Base-by-base conservation (phyloP, 2,329 filamentous ascomycete genomes). In the Leptographium lundbergii region DNA sequence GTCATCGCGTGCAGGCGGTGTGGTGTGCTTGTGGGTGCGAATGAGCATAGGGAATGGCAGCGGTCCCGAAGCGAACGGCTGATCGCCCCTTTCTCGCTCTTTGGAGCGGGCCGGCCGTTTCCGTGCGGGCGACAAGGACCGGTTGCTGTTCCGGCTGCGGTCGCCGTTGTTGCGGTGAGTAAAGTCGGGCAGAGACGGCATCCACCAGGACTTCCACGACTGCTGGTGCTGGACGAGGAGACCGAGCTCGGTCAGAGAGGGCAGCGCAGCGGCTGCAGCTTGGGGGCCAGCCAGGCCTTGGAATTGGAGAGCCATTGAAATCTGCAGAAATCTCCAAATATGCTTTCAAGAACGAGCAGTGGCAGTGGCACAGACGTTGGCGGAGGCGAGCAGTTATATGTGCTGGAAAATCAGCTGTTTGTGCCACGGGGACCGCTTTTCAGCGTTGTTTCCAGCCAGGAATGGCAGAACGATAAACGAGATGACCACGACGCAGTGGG, bases 161-260 rank as follows among this genome's bases (percentile, higher is more conserved):
- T 54, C 24, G 27, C 19, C 19, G 25, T 7, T 36, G 34, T 3
- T 55, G 34, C 22, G 39, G 42, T 50, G 19, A 17, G 17, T 56
- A 14, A 36, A 45, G 32, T 59, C 57, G 10, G 53, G 9, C 4
- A 32, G 42, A 2, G 47, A 57, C 47, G 48, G 34, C 39, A 53
- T 22, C 60, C 60, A 61, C 60, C 60, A 60, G 3, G 58, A 42
- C n/a, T 59, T 57, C 42, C 54, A 54, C 11, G 53, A 45, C 42
- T 36, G 57, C 14, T 45, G 54, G 22, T 51, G 42, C 36, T 58
- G 61, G 27, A 45, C 24, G 4, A 62, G 54, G 2, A 63, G 58
- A n/a, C 61, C 61, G 17, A 63, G 61, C 24, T 63, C 61, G 0
- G 58, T 56, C 17, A 63, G 51, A 7, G 61, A 63, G 25, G 61